Conservation (phyloP, 495 filamentous ascomycete species). For the Talaromyces liani region DNA sequence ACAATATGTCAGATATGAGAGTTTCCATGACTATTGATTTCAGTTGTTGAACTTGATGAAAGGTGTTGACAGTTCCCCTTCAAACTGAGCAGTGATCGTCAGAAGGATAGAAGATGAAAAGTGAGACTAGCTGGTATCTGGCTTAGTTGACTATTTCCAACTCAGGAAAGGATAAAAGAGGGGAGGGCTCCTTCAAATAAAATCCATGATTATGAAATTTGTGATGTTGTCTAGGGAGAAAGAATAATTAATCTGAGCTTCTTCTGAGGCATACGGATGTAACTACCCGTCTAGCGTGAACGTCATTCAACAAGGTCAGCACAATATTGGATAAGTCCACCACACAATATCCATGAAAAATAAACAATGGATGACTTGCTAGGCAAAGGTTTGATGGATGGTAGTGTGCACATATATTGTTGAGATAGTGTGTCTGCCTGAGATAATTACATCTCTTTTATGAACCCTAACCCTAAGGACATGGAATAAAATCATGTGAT, state of each 20-base stretch:
- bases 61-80: not conserved
- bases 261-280: not conserved
- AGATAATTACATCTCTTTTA: too few relatives aligned
- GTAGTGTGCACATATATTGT: too few relatives aligned
- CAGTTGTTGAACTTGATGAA: not conserved
- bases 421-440: too few relatives aligned
- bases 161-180: not conserved
- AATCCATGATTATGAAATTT: not conserved
- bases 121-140: not conserved
- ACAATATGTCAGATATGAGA: not conserved
- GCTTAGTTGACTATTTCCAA: not conserved
- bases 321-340: not conserved
- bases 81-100: not conserved
- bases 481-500: too few relatives aligned
- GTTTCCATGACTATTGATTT: not conserved
- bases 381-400: too few relatives aligned
- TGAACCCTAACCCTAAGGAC: too few relatives aligned
- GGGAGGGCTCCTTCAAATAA: not conserved
- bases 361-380: too few relatives aligned
- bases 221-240: not conserved
- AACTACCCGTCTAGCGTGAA: slow-evolving; percentile 1
- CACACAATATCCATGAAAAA: not conserved
- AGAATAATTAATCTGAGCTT: not conserved
- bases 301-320: not conserved
- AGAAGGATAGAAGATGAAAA: not conserved